A percentile compares a stretch with the other conserved stretches of the same genome.
Evolutionary conservation across 352 stramenopile species (phyloP).

Genomic region (Pythium utonaiense): DNA sequence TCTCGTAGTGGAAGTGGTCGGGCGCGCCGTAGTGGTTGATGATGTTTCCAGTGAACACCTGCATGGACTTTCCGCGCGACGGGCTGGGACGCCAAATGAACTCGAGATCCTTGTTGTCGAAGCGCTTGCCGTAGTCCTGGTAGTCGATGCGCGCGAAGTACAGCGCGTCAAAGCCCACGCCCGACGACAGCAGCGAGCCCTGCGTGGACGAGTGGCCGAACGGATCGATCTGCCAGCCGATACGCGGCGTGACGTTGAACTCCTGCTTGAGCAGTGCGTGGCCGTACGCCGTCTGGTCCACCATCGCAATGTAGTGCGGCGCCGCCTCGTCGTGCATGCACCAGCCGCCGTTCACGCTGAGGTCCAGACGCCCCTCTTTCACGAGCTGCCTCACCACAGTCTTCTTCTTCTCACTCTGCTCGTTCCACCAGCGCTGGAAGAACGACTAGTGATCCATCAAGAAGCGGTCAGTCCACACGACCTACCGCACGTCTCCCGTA

Average conservation of each 20-base stretch:
- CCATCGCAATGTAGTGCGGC: slow-evolving; percentile 96
- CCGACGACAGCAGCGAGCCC: slow-evolving; percentile 86
- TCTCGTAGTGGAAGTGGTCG: slow-evolving; percentile 71
- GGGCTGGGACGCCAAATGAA: slow-evolving; percentile 94
- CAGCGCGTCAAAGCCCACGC: slow-evolving; percentile 94
- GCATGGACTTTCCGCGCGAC: slow-evolving; percentile 74
- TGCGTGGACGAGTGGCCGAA: slow-evolving; percentile 94
- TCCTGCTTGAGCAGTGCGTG: slow-evolving; percentile 93
- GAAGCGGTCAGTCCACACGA: no score
- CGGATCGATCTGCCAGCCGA: slow-evolving; percentile 98
- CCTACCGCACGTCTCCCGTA: no score
- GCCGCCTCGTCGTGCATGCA: slow-evolving; percentile 98
- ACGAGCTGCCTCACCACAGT: slow-evolving; percentile 85
- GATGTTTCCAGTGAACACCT: slow-evolving; percentile 88
- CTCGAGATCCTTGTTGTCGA: slow-evolving; percentile 87
- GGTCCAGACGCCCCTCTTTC: slow-evolving; percentile 87
- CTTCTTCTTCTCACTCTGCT: slow-evolving; percentile 80
- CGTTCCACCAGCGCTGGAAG: slow-evolving; percentile 96
- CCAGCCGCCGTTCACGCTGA: slow-evolving; percentile 96
- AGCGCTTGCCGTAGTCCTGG: slow-evolving; percentile 92
- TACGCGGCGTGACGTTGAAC: slow-evolving; percentile 92
- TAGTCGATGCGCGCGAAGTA: slow-evolving; percentile 99
- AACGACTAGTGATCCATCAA: slow-evolving; percentile 89
- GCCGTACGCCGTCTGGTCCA: slow-evolving; percentile 97
- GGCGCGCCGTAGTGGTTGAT: slow-evolving; percentile 80